Evolutionary conservation across 345 rosid species (phyloP).

Genomic region (Bretschneidera sinensis): DNA sequence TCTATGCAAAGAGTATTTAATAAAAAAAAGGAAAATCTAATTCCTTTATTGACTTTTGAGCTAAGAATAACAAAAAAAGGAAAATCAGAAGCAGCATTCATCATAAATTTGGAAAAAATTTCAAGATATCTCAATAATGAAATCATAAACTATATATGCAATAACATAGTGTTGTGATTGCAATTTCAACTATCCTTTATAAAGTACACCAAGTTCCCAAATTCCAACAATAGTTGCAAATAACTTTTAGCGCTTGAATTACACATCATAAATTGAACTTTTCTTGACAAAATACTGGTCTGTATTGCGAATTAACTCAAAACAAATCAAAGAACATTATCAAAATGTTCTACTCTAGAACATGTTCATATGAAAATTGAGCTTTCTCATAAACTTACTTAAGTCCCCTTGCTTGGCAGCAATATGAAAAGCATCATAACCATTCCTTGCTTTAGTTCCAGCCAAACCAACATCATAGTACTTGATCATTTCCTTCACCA

Average conservation of each 20-base stretch:
- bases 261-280: background rate
- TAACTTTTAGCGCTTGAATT: background rate
- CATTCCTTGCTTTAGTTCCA: constrained; percentile 65
- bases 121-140: background rate
- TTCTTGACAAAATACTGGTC: background rate
- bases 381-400: constrained; percentile 33
- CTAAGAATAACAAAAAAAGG: too few species aligned
- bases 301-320: background rate
- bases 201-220: background rate
- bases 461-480: constrained; percentile 52
- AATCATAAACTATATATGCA: background rate
- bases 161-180: too few species aligned
- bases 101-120: too few species aligned
- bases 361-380: background rate
- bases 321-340: background rate
- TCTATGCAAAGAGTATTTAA: too few species aligned
- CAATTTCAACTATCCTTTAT: too few species aligned
- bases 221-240: background rate
- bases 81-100: too few species aligned
- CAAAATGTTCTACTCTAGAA: background rate
- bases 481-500: constrained; percentile 63
- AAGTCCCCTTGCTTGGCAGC: constrained; percentile 86
- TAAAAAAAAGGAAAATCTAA: too few species aligned
- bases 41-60: too few species aligned
- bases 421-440: constrained; percentile 81